A percentile compares a stretch with the other conserved stretches of the same genome.
These are phyloP conservation scores for Antitrichia curtipendula DNA, from an alignment of 225 moss, liverwort and hornwort genomes.

Conservation along the genomic window DNA sequence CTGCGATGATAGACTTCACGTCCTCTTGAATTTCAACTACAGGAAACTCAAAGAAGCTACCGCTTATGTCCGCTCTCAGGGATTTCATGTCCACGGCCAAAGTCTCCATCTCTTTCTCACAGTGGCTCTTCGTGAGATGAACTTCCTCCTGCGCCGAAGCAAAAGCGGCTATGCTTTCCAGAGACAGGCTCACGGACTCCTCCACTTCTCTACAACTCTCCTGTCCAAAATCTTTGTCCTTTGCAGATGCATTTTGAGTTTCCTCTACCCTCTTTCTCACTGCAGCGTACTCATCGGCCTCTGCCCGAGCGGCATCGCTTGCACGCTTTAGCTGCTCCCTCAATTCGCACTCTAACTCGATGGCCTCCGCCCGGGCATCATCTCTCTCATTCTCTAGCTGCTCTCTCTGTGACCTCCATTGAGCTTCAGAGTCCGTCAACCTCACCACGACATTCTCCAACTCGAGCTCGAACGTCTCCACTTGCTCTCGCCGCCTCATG, in stretches of 20 bases:
- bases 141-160: slow-evolving; percentile 44
- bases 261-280: neutral
- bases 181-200: slow-evolving; percentile 17
- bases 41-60: slow-evolving; percentile 41
- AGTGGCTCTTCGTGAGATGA: slow-evolving; percentile 18
- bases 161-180: slow-evolving; percentile 31
- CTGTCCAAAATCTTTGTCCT: neutral
- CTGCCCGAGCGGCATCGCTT: slow-evolving; percentile 5
- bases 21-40: slow-evolving; percentile 31
- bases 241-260: neutral
- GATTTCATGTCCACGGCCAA: slow-evolving; percentile 31
- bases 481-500: slow-evolving; percentile 13
- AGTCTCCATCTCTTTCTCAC: slow-evolving; percentile 41
- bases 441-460: slow-evolving; percentile 36
- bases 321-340: slow-evolving; percentile 1
- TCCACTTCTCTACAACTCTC: neutral
- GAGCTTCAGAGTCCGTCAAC: slow-evolving; percentile 36
- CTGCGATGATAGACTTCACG: slow-evolving; percentile 19
- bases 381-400: slow-evolving; percentile 30
- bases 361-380: slow-evolving; percentile 8
- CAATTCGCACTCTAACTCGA: slow-evolving; percentile 7
- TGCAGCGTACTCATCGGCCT: slow-evolving; percentile 7
- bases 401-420: slow-evolving; percentile 27
- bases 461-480: slow-evolving; percentile 31
- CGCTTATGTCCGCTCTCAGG: slow-evolving; percentile 28